Evolutionary conservation across 352 stramenopile genomes (phyloP).

Genomic region (Pythium volutum): DNA sequence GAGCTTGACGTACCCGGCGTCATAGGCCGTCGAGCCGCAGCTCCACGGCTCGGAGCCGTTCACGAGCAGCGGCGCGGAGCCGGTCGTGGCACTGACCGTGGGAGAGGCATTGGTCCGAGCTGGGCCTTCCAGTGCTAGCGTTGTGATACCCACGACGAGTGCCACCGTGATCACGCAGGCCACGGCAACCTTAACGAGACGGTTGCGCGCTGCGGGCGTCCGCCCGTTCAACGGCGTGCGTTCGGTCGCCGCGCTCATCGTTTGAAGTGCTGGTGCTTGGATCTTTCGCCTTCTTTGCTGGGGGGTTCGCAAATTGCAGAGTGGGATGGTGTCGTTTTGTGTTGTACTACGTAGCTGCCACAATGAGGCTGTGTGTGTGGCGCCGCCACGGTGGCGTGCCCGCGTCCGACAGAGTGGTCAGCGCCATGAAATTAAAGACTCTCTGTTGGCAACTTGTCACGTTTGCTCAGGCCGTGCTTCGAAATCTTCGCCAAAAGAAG

Average conservation of each 20-base stretch:
- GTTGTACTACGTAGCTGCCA: too few relatives aligned
- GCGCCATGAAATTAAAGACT: too few relatives aligned
- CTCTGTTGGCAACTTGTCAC: too few relatives aligned
- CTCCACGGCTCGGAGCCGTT: slow-evolving; percentile 40
- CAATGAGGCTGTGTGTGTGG: too few relatives aligned
- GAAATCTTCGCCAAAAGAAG: too few relatives aligned
- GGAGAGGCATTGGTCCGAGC: neutral
- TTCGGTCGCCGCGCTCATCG: slow-evolving; percentile 8
- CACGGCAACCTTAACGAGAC: slow-evolving; percentile 2
- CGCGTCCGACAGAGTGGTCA: too few relatives aligned
- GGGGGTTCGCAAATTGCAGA: slow-evolving; percentile 21
- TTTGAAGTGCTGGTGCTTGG: too few relatives aligned
- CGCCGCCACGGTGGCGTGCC: too few relatives aligned
- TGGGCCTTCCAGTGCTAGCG: neutral
- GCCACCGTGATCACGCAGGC: slow-evolving; percentile 1
- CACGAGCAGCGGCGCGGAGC: slow-evolving; percentile 4
- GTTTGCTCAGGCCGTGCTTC: too few relatives aligned
- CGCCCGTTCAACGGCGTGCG: slow-evolving; percentile 12
- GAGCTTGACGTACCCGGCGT: slow-evolving; percentile 2
- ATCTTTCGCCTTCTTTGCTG: too few relatives aligned
- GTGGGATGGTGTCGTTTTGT: too few relatives aligned
- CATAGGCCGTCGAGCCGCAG: slow-evolving; percentile 35
- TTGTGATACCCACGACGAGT: slow-evolving; percentile 7
- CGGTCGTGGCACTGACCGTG: too few relatives aligned
- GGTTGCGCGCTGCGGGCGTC: neutral